A percentile compares a stretch with the other conserved stretches of the same genome.
These are phyloP conservation scores for Clathrus columnatus DNA, from an alignment of 768 basidiomycete genomes.

Conservation along the genomic window DNA sequence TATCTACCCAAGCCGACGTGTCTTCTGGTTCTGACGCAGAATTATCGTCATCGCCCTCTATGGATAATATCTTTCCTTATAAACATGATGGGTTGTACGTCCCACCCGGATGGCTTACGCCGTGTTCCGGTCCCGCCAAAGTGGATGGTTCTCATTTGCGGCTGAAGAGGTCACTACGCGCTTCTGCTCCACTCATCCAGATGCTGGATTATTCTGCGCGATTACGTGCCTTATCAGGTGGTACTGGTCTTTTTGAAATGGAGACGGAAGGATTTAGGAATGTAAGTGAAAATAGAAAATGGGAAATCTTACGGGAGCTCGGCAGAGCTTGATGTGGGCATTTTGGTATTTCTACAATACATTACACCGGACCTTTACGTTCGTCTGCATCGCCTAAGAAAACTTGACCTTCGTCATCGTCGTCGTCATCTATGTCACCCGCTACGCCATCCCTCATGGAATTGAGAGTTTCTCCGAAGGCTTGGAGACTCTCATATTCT, in stretches of 20 bases:
- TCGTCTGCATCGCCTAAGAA: slow-evolving; percentile 84
- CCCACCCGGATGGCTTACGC: slow-evolving; percentile 69
- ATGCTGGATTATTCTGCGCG: slow-evolving; percentile 77
- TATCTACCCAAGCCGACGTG: slow-evolving; percentile 33
- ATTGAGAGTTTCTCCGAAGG: slow-evolving; percentile 66
- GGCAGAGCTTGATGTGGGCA: slow-evolving; percentile 47
- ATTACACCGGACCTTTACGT: slow-evolving; percentile 40
- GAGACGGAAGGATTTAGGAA: slow-evolving; percentile 63
- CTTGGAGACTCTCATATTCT: slow-evolving; percentile 52
- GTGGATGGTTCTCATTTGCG: slow-evolving; percentile 26
- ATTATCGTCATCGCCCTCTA: not conserved
- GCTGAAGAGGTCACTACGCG: slow-evolving; percentile 58
- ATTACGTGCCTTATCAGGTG: slow-evolving; percentile 72
- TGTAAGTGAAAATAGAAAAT: slow-evolving; percentile 50
- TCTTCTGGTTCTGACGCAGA: slow-evolving; percentile 1
- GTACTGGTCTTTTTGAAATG: slow-evolving; percentile 78
- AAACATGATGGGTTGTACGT: slow-evolving; percentile 61
- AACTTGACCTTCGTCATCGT: slow-evolving; percentile 63
- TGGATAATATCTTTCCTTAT: slow-evolving; percentile 34
- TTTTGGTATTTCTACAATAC: not conserved
- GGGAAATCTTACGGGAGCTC: slow-evolving; percentile 72
- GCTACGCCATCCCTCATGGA: slow-evolving; percentile 45
- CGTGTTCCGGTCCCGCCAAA: slow-evolving; percentile 39
- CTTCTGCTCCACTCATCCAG: slow-evolving; percentile 67
- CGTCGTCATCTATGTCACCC: slow-evolving; percentile 62